Evolutionary conservation across 129 eudicot genomes (phyloP), one percentile per base, ranked within the genome.

Genomic region (Escallonia herrerae): DNA sequence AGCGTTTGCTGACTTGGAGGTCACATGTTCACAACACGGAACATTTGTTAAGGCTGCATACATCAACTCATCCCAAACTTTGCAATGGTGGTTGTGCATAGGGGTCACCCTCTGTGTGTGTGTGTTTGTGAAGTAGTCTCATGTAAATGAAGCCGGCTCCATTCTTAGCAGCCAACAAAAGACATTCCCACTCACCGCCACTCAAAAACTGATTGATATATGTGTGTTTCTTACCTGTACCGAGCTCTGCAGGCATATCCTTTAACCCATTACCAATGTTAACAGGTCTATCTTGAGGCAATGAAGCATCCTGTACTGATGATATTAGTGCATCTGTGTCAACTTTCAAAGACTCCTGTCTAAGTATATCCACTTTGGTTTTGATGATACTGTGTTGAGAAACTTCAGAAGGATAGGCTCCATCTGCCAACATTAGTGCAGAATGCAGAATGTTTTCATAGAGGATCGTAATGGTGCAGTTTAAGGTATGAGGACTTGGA

Each of bases 281-380:
- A 37, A 62, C 58, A 45, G 55, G 74, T 72, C 57, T 50, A 45
- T 70, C 82, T 43, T 72, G 73, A 59, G 68, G 49, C 65, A 64
- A 41, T 59, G 40, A 14, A 57, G 53, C 43, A 52, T 58, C 80
- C 33, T 67, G 58, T 44, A 59, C 22, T 12, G 76, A 43, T 33
- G 76, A 51, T 43, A 77, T 66, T 46, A 52, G 69, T 62, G 60
- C 50, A 73, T 62, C 65, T 38, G 52, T 50, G 71, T 72, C 58
- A 49, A 67, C 66, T 67, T 74, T 70, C 40, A 59, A 60, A 55
- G 80, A 69, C 61, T 87, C 74, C 11, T 74, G 73, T n/a, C 55
- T 15, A 15, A 67, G 74, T 60, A 81, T 64, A 37, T 76, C 74
- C 4, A 61, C 49, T 59, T 72, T 74, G 70, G 80, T 69, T 42